phyloP scores from a whole-genome alignment of 1,139 yeast species.

The Debaryomycetaceae sp. region DNA sequence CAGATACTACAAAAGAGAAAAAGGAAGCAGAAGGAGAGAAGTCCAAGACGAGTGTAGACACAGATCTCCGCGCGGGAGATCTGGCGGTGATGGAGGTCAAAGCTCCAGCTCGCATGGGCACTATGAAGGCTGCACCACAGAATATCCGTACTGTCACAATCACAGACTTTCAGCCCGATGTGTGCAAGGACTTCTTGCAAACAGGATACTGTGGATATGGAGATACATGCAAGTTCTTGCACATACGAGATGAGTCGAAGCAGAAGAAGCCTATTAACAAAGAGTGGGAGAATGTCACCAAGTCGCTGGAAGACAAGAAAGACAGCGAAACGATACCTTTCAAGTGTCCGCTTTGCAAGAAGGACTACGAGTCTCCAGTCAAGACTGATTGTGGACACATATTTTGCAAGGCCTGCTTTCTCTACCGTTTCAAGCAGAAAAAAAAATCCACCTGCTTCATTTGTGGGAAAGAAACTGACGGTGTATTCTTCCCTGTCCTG shows the following conservation, averaged over 20 bases:
- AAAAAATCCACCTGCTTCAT: constrained; percentile 47
- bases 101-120: constrained; percentile 4
- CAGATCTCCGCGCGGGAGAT: background rate
- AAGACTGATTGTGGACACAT: constrained; percentile 64
- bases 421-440: constrained; percentile 44
- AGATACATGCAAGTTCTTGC: constrained; percentile 94
- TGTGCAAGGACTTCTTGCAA: constrained; percentile 87
- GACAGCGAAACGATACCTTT: constrained; percentile 45
- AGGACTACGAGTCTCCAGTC: constrained; percentile 56
- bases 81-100: constrained; percentile 3
- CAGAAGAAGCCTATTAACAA: constrained; percentile 65
- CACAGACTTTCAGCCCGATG: constrained; percentile 91
- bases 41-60: background rate
- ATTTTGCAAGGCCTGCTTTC: constrained; percentile 65
- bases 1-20: background rate
- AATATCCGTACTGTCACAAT: constrained; percentile 69
- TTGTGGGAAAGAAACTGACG: constrained; percentile 58
- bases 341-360: constrained; percentile 62
- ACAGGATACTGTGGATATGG: constrained; percentile 98
- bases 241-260: constrained; percentile 81
- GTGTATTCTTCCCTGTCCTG: constrained; percentile 33
- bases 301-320: constrained; percentile 7
- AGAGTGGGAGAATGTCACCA: constrained; percentile 62
- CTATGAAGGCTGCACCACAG: constrained; percentile 34
- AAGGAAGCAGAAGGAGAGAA: background rate